Percentiles rank a stretch among this genome's conserved stretches.
These are phyloP conservation scores for Colletotrichum agaves DNA, from an alignment of 2,329 filamentous ascomycete genomes.

Conservation along the genomic window DNA sequence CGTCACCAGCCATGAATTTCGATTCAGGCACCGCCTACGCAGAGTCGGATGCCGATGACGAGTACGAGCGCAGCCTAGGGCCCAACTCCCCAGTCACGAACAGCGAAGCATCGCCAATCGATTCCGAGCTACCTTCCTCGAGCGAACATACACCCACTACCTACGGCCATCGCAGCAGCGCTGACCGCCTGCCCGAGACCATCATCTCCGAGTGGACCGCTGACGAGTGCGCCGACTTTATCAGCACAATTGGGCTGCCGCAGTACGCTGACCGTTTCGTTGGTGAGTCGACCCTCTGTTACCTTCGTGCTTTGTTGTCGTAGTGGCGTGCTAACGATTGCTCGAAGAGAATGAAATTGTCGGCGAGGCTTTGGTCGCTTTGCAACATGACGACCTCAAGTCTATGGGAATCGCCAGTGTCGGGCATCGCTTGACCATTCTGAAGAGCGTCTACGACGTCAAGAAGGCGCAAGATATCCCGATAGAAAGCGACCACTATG, in stretches of 20 bases:
- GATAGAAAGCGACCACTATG: conserved; percentile 91
- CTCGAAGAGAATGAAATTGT: conserved; percentile 88
- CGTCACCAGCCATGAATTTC: conserved; percentile 62
- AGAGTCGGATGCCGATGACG: conserved; percentile 84
- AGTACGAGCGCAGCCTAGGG: conserved; percentile 79
- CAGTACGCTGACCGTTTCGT: conserved; percentile 87
- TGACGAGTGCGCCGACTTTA: conserved; percentile 91
- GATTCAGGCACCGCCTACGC: conserved; percentile 76
- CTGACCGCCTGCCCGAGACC: conserved; percentile 76
- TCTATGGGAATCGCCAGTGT: conserved; percentile 94
- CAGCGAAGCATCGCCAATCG: conserved; percentile 76
- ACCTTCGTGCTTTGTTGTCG: neutral
- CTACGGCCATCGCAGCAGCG: conserved; percentile 73
- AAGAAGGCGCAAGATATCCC: conserved; percentile 94
- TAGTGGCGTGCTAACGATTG: conserved; percentile 1
- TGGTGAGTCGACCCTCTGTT: conserved; percentile 65
- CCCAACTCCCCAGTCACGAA: conserved; percentile 76
- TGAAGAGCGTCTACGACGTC: conserved; percentile 96
- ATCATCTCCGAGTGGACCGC: conserved; percentile 84
- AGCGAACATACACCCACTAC: conserved; percentile 84
- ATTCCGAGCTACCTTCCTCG: conserved; percentile 75
- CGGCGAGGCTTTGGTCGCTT: conserved; percentile 87
- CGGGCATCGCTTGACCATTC: conserved; percentile 91
- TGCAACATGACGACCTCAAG: conserved; percentile 93
- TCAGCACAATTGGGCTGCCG: conserved; percentile 79